These are phyloP conservation scores for Prunus campanulata DNA, from an alignment of 306 rosid genomes.

Conservation along the genomic window DNA sequence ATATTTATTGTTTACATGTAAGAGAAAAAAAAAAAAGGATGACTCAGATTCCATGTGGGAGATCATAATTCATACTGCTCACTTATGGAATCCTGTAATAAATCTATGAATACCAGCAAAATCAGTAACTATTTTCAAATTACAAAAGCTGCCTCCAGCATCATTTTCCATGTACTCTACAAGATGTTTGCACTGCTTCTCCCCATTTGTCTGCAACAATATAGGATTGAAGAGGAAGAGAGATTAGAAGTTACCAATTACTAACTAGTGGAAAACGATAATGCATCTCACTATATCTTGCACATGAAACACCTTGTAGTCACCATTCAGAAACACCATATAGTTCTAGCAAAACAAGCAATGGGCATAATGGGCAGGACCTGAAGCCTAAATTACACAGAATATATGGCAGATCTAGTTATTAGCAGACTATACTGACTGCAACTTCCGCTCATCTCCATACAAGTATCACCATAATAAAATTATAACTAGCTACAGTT, in stretches of 20 bases:
- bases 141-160: slow-evolving; percentile 45
- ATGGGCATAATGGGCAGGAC: background rate
- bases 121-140: slow-evolving; percentile 56
- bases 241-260: slow-evolving; percentile 13
- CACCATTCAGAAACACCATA: background rate
- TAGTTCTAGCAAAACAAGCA: background rate
- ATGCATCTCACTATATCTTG: background rate
- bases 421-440: background rate
- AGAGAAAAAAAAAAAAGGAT: background rate
- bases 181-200: slow-evolving; percentile 68
- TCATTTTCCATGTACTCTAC: slow-evolving; percentile 57
- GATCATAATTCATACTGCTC: slow-evolving; percentile 1
- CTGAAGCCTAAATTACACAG: background rate
- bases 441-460: background rate
- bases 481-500: background rate
- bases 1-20: background rate
- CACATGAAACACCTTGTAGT: background rate
- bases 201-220: slow-evolving; percentile 77
- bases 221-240: slow-evolving; percentile 21
- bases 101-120: slow-evolving; percentile 73
- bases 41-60: background rate
- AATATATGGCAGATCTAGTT: background rate
- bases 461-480: background rate
- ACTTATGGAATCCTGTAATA: slow-evolving; percentile 58
- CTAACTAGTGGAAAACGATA: background rate